A percentile compares a stretch with the other conserved stretches of the same genome.
Evolutionary conservation across 139 green algal species (phyloP).

Genomic region (Raphidocelis subcapitata): DNA sequence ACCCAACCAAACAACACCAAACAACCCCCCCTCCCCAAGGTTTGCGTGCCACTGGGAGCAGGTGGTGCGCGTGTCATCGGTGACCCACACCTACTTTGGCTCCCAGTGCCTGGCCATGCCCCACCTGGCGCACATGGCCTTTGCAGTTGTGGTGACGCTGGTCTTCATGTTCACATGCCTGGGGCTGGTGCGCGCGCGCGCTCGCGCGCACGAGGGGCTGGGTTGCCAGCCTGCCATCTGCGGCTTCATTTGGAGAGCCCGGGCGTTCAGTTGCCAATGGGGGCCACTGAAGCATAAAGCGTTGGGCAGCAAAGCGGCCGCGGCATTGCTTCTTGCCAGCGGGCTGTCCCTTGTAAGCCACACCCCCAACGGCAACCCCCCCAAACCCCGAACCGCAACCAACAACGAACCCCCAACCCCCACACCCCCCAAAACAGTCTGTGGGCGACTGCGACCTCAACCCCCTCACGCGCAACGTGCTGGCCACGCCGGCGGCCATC

Average conservation of each 20-base stretch:
- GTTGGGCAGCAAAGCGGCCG: too few species aligned
- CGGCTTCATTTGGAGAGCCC: constrained; percentile 20
- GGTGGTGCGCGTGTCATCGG: neutral
- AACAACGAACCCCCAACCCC: too few species aligned
- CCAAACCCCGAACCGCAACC: too few species aligned
- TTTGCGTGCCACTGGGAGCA: neutral
- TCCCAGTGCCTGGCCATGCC: constrained; percentile 18
- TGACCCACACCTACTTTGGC: neutral
- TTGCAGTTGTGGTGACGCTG: constrained; percentile 6
- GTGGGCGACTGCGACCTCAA: constrained; percentile 26
- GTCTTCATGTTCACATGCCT: constrained; percentile 9
- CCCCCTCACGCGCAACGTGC: constrained; percentile 16
- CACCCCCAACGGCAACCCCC: too few species aligned
- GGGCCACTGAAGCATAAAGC: too few species aligned
- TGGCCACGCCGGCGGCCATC: constrained; percentile 3
- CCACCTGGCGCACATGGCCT: constrained; percentile 24
- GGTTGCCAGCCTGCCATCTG: too few species aligned
- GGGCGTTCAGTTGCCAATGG: too few species aligned
- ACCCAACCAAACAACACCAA: too few species aligned
- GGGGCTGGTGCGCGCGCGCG: constrained; percentile 33
- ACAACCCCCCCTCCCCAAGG: neutral
- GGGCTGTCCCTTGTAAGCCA: too few species aligned
- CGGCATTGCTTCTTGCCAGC: too few species aligned
- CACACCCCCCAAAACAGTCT: constrained; percentile 26
- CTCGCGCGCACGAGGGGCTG: too few species aligned